Conservation (phyloP, 768 basidiomycete species). For the Collybia nuda region DNA sequence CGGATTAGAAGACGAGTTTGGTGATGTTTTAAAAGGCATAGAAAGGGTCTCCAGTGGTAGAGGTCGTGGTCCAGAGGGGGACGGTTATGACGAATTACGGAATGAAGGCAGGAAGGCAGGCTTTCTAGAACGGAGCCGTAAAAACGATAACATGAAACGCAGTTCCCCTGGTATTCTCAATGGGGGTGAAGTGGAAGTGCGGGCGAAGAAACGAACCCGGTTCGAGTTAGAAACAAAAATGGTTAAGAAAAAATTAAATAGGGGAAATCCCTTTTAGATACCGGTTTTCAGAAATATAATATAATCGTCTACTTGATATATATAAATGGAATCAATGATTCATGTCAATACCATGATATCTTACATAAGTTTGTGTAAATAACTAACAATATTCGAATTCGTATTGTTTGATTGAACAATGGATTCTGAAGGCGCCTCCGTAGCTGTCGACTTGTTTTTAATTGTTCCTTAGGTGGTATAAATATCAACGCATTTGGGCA, state of each 20-base stretch:
- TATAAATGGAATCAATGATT: too few relatives aligned
- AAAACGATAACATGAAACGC: slow-evolving; percentile 14
- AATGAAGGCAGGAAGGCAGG: slow-evolving; percentile 5
- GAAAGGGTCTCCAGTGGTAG: slow-evolving; percentile 41
- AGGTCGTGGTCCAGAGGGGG: slow-evolving; percentile 54
- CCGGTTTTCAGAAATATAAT: too few relatives aligned
- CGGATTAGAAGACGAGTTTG: slow-evolving; percentile 83
- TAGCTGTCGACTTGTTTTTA: too few relatives aligned
- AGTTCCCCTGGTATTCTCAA: slow-evolving; percentile 11
- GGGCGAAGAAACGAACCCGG: background rate
- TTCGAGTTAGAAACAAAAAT: background rate
- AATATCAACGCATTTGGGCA: too few relatives aligned
- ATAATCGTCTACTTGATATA: too few relatives aligned
- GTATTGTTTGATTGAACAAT: too few relatives aligned
- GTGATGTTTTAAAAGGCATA: slow-evolving; percentile 69
- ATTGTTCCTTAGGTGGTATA: too few relatives aligned
- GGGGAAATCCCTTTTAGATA: background rate
- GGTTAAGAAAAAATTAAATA: background rate
- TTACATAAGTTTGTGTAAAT: too few relatives aligned
- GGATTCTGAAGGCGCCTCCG: too few relatives aligned
- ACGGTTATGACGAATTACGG: slow-evolving; percentile 4
- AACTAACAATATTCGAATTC: too few relatives aligned
- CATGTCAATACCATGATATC: too few relatives aligned
- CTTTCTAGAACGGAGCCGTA: slow-evolving; percentile 8
- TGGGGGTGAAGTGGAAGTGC: background rate